A percentile compares a stretch with the other conserved stretches of the same genome.
Conservation (phyloP, 345 rosid genomes). For the Arabidopsis suecica region DNA sequence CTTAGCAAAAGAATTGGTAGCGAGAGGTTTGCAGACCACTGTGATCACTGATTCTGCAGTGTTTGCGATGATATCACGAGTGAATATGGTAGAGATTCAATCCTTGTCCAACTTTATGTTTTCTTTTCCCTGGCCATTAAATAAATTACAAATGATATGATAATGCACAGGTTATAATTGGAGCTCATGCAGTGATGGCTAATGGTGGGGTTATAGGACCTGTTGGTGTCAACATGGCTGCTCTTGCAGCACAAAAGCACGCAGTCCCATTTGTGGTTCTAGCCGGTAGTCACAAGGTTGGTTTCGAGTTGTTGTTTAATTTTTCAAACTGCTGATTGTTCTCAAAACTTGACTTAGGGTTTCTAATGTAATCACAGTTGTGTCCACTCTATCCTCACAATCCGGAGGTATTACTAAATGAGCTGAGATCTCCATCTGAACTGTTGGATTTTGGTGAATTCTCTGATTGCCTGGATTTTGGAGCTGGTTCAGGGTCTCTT, state of each 20-base stretch:
- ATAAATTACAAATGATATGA: constrained; percentile 34
- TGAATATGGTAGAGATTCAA: constrained; percentile 70
- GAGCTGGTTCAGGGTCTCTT: constrained; percentile 70
- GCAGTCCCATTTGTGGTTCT: constrained; percentile 99
- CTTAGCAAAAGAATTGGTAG: constrained; percentile 87
- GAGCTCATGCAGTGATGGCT: constrained; percentile 99
- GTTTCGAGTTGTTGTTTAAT: constrained; percentile 4
- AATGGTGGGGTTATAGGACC: constrained; percentile 98
- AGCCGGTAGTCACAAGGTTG: constrained; percentile 98
- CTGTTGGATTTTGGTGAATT: constrained; percentile 95
- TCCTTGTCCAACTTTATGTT: constrained; percentile 8
- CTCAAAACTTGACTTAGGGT: constrained; percentile 6
- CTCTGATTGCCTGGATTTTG: constrained; percentile 93
- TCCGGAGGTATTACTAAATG: constrained; percentile 92
- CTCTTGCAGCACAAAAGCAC: constrained; percentile 95
- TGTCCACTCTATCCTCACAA: constrained; percentile 98
- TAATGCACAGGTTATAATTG: constrained; percentile 81
- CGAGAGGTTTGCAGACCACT: constrained; percentile 93
- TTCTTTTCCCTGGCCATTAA: constrained; percentile 19
- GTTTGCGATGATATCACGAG: constrained; percentile 98
- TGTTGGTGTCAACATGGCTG: constrained; percentile 97
- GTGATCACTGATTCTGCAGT: constrained; percentile 96
- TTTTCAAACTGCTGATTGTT: constrained; percentile 12
- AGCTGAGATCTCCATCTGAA: constrained; percentile 96
- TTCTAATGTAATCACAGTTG: constrained; percentile 56